Base-by-base conservation (phyloP, 768 basidiomycete genomes). In the Favolaschia claudopus region DNA sequence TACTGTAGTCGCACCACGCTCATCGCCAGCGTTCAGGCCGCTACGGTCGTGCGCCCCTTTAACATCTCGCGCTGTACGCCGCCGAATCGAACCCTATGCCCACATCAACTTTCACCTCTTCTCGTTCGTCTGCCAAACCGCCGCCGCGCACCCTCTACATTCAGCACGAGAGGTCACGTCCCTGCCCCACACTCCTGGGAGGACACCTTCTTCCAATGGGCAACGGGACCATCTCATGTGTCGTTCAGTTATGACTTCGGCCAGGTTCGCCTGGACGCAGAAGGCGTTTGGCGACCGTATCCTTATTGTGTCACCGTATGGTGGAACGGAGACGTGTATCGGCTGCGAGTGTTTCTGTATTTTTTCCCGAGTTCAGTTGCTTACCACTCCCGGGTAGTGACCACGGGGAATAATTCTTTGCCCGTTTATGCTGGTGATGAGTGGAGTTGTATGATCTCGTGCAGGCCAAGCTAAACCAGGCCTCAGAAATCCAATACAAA, bases 201-300 rank as follows among this genome's bases (percentile, higher is more conserved):
- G 24, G 87, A 89, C 43, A 81, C 83, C 1, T 87, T 83, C 64
- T 88, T 91, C 70, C 89, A 89, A 68, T 91, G 84, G 69, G 89
- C 89, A n/a, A 89, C 88, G 5, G 88, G 8, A 66, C 60, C 24
- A 65, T 83, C 42, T 45, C 57, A 7, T 72, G 73, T n/a, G 83
- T 82, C 0, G 82, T 7, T 68, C 82, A 5, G 78, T 80, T 14
- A 55, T 83, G 33, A 81, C 81, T 1, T 57, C 80, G 17, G 75
- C 79, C 7, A 70, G 82, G 52, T 81, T 77, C 69, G 71, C 76
- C 37, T 83, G 82, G 82, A 58, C 74, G 13, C 75, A 80, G 8
- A 57, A 72, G n/a, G 79, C 77, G 4, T 83, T 83, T 19, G 64
- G 62, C 29, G 64, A 69, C 20, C 69, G 73, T 27, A 22, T 78